phyloP scores from a whole-genome alignment of 164 flowering plant species.

The Tinospora cordifolia region DNA sequence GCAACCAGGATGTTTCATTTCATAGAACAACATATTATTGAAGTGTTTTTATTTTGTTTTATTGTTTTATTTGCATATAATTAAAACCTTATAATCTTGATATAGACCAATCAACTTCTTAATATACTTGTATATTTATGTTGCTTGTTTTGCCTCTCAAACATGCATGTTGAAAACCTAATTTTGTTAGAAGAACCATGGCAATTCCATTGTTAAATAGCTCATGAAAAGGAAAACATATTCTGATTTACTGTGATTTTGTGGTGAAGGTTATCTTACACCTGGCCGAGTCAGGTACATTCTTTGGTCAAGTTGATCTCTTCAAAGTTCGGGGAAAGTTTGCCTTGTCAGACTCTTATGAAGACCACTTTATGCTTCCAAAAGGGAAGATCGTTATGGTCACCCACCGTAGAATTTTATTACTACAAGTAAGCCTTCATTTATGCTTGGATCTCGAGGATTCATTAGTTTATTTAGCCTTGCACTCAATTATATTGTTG shows the following conservation, averaged over 20 bases:
- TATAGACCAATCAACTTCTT: too few relatives aligned
- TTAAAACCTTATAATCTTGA: background rate
- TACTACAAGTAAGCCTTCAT: slow-evolving; percentile 60
- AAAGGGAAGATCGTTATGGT: slow-evolving; percentile 69
- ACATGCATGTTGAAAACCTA: background rate
- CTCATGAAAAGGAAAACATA: background rate
- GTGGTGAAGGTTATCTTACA: slow-evolving; percentile 73
- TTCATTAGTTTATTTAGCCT: background rate
- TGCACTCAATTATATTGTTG: background rate
- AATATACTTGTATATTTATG: background rate
- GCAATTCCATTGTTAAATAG: background rate
- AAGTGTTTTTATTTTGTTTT: too few relatives aligned
- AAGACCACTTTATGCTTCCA: slow-evolving; percentile 84
- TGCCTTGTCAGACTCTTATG: slow-evolving; percentile 97
- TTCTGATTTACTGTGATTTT: slow-evolving; percentile 16
- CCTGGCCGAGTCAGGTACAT: slow-evolving; percentile 89
- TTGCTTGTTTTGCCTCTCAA: background rate
- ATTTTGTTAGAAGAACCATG: background rate
- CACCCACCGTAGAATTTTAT: slow-evolving; percentile 82
- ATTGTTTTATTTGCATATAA: background rate
- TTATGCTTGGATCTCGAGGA: background rate
- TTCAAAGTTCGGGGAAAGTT: slow-evolving; percentile 96
- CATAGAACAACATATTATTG: too few relatives aligned
- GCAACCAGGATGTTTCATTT: too few relatives aligned
- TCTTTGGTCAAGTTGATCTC: slow-evolving; percentile 90